Evolutionary conservation across 352 stramenopile species (phyloP).

Genomic region (Saprolegnia diclina): DNA sequence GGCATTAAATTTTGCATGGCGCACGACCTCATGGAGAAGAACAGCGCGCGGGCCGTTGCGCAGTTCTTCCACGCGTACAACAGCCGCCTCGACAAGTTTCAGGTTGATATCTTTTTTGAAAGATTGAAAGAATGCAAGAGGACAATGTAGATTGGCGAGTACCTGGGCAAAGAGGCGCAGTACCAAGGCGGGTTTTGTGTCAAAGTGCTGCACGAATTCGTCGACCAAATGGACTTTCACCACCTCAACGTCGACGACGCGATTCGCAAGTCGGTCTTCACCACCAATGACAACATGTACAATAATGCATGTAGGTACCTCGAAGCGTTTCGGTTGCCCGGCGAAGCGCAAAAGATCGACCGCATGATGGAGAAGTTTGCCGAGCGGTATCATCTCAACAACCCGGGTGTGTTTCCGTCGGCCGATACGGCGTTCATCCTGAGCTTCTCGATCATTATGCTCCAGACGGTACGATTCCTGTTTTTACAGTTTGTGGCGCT

Average conservation of each 20-base stretch:
- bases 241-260: conserved; percentile 95
- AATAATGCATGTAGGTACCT: conserved; percentile 76
- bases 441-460: conserved; percentile 89
- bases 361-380: conserved; percentile 99
- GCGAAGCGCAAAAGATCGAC: conserved; percentile 99
- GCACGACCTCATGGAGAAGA: conserved; percentile 11
- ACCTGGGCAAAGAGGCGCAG: conserved; percentile 94
- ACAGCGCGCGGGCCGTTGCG: not conserved
- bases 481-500: not conserved
- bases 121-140: not conserved
- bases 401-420: conserved; percentile 85
- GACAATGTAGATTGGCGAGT: conserved; percentile 85
- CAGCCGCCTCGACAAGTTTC: conserved; percentile 23
- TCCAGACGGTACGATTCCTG: conserved; percentile 42
- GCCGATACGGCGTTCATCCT: conserved; percentile 98
- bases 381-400: conserved; percentile 84
- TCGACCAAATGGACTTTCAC: conserved; percentile 94
- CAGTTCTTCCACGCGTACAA: conserved; percentile 23
- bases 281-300: too few species aligned
- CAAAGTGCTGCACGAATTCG: conserved; percentile 95
- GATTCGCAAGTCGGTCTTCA: conserved; percentile 74
- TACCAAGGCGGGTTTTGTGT: conserved; percentile 91
- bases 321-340: conserved; percentile 95
- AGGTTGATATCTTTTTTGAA: conserved; percentile 10
- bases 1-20: conserved; percentile 19